Evolutionary conservation across 768 basidiomycete genomes (phyloP).

Genomic region (Artomyces pyxidatus): DNA sequence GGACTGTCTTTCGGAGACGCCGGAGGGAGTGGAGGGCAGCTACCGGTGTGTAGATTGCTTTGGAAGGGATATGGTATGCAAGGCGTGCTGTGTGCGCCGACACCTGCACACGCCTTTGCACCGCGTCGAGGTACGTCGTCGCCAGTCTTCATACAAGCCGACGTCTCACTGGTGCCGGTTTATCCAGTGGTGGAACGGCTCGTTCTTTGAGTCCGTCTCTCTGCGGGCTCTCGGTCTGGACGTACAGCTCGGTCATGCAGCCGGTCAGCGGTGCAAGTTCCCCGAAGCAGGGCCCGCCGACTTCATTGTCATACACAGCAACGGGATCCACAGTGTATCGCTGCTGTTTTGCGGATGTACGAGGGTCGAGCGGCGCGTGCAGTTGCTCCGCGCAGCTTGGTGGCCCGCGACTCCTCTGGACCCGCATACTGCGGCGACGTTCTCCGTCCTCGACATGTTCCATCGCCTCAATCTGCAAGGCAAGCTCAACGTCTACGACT

Average conservation of each 20-base stretch:
- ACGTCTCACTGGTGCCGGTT: background rate
- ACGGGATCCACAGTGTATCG: background rate
- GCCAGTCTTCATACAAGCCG: background rate
- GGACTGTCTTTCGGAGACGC: background rate
- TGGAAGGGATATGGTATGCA: background rate
- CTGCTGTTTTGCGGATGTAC: background rate
- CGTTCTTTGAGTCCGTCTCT: background rate
- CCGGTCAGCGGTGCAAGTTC: background rate
- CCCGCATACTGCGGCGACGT: background rate
- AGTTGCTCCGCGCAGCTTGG: background rate
- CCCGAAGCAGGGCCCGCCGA: background rate
- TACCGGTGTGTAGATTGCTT: background rate
- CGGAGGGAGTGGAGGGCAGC: background rate
- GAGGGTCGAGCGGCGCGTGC: background rate
- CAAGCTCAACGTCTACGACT: background rate
- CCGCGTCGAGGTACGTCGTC: background rate
- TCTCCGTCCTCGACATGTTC: background rate
- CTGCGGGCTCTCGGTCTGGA: background rate
- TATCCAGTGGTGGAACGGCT: background rate
- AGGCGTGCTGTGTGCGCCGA: background rate
- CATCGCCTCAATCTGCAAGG: background rate
- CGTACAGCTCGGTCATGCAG: background rate
- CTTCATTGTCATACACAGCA: background rate
- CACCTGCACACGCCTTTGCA: background rate
- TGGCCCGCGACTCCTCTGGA: background rate